Conservation (phyloP, 2,329 filamentous ascomycete species). For the Didymellaceae sp. region DNA sequence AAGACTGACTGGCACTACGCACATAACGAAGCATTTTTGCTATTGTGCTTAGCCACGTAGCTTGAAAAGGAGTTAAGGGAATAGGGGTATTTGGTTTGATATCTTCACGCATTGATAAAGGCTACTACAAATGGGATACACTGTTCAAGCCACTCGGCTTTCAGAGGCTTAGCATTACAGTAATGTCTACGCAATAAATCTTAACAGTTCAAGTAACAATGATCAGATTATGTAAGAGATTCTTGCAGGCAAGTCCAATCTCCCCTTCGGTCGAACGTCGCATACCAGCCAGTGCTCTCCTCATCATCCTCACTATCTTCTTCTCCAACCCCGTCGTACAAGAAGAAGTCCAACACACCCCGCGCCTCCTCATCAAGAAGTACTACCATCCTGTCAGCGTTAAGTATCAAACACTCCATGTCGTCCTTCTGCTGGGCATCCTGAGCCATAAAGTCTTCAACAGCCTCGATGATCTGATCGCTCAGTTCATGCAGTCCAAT, state of each 20-base stretch:
- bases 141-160: neutral
- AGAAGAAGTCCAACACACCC: neutral
- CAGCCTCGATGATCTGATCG: neutral
- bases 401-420: neutral
- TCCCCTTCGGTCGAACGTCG: neutral
- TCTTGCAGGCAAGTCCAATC: conserved; percentile 3
- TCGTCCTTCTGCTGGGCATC: neutral
- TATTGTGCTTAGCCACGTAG: conserved; percentile 7
- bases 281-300: neutral
- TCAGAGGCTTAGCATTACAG: neutral
- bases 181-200: no score
- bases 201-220: neutral
- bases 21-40: conserved; percentile 2
- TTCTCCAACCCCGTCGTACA: neutral
- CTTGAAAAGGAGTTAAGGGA: conserved; percentile 12
- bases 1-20: neutral
- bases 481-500: neutral
- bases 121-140: conserved; percentile 1
- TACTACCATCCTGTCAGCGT: conserved; percentile 2
- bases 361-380: neutral
- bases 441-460: neutral
- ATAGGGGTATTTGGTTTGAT: neutral
- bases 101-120: conserved; percentile 1
- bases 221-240: neutral
- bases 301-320: neutral